Conservation (phyloP, 768 basidiomycete species). For the Lactarius tabidus region DNA sequence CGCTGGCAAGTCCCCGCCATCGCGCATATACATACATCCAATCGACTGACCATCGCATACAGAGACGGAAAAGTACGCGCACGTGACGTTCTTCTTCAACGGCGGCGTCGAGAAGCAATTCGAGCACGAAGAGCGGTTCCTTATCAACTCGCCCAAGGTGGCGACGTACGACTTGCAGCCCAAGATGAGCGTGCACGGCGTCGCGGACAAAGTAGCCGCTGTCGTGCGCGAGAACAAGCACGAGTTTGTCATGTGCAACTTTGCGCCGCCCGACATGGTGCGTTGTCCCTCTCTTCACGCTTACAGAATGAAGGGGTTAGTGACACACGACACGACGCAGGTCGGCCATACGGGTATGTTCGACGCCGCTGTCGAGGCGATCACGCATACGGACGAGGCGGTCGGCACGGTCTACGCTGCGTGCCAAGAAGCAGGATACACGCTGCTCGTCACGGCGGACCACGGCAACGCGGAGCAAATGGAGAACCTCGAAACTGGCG, state of each 20-base stretch:
- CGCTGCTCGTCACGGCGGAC: conserved; percentile 85
- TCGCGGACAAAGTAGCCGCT: conserved; percentile 91
- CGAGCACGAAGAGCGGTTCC: conserved; percentile 70
- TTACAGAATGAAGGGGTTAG: no score
- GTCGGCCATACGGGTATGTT: conserved; percentile 91
- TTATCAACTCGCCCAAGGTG: conserved; percentile 91
- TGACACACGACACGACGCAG: no score
- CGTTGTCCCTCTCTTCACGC: no score
- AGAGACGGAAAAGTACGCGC: conserved; percentile 98
- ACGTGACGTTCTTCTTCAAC: conserved; percentile 98
- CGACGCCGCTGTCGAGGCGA: conserved; percentile 87
- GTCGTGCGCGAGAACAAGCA: conserved; percentile 63
- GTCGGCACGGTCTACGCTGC: conserved; percentile 86
- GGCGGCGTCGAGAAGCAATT: conserved; percentile 95
- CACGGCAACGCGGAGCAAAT: conserved; percentile 97
- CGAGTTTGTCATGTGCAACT: conserved; percentile 97
- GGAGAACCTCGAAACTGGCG: conserved; percentile 77
- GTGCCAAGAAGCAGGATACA: conserved; percentile 79
- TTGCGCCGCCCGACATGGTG: conserved; percentile 96
- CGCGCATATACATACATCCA: background rate
- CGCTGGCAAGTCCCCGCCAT: conserved; percentile 49
- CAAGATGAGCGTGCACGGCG: conserved; percentile 82
- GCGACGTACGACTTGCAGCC: conserved; percentile 92
- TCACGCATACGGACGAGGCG: conserved; percentile 83
- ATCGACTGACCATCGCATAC: background rate